A percentile compares a stretch with the other conserved stretches of the same genome.
phyloP scores from a whole-genome alignment of 2,329 filamentous ascomycete species.

The Sclerotiophoma versabilis region DNA sequence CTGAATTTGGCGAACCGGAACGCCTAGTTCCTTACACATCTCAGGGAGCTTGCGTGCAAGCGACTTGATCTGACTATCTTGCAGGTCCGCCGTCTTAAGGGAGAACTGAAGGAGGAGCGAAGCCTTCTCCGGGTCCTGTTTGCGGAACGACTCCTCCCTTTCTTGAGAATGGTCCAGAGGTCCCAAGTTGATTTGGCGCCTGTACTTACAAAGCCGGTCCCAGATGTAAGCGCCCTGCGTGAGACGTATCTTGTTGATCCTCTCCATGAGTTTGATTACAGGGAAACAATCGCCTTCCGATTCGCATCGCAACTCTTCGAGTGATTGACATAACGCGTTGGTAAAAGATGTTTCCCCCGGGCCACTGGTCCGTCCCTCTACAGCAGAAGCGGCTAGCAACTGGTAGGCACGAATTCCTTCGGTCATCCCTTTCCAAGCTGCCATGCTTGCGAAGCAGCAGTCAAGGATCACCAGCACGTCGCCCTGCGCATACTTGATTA shows the following conservation, averaged over 20 bases:
- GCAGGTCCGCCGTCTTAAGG: no score
- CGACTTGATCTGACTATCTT: constrained; percentile 19
- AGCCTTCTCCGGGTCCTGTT: no score
- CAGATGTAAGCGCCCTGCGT: background rate
- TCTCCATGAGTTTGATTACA: no score
- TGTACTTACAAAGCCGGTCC: background rate
- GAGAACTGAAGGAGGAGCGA: no score
- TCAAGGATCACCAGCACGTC: constrained; percentile 43
- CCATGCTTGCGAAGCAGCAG: constrained; percentile 38
- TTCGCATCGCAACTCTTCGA: background rate
- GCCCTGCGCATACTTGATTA: constrained; percentile 17
- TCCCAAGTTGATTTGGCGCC: no score
- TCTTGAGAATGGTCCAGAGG: no score
- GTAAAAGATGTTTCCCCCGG: constrained; percentile 12
- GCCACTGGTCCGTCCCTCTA: background rate
- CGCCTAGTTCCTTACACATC: constrained; percentile 13
- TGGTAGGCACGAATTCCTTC: constrained; percentile 12
- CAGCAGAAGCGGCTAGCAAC: constrained; percentile 8
- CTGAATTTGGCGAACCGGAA: constrained; percentile 26
- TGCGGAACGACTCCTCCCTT: no score
- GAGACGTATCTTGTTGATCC: no score
- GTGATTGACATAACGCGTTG: background rate
- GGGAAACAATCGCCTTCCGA: background rate
- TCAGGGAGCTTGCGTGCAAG: constrained; percentile 15
- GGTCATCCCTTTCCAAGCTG: constrained; percentile 16